These are phyloP conservation scores for Colletotrichum plurivorum DNA, from an alignment of 2,329 filamentous ascomycete genomes.

Conservation along the genomic window DNA sequence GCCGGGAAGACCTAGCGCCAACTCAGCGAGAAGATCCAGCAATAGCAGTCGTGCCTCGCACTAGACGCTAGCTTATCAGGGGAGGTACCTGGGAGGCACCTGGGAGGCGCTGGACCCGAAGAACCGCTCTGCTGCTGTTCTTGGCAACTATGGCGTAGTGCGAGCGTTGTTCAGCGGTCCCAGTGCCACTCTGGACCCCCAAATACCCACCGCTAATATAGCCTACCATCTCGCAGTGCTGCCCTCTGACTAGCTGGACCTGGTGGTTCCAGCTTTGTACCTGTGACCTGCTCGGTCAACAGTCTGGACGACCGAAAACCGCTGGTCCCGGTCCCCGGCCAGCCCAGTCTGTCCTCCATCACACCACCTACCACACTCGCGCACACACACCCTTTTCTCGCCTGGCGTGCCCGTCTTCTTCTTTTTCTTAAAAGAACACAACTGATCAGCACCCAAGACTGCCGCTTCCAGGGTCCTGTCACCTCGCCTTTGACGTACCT, in stretches of 20 bases:
- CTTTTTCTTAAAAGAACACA: constrained; percentile 29
- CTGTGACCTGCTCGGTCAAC: constrained; percentile 24
- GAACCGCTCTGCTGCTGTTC: constrained; percentile 5
- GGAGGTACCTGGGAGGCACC: constrained; percentile 7
- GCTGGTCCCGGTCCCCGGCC: constrained; percentile 10
- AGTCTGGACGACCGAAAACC: constrained; percentile 26
- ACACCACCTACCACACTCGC: constrained; percentile 29
- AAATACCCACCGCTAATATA: constrained; percentile 32
- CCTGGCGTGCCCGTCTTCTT: constrained; percentile 39
- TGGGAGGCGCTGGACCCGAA: constrained; percentile 14
- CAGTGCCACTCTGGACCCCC: constrained; percentile 24
- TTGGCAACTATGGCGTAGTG: constrained; percentile 38
- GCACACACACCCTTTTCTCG: constrained; percentile 21
- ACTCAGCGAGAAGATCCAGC: constrained; percentile 13
- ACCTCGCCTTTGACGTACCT: constrained; percentile 31
- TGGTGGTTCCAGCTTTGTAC: constrained; percentile 20
- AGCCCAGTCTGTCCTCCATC: constrained; percentile 36
- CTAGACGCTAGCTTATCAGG: constrained; percentile 33
- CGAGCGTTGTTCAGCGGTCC: background rate
- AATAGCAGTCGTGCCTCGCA: constrained; percentile 29
- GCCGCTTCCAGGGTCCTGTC: constrained; percentile 34
- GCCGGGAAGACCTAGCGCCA: constrained; percentile 35
- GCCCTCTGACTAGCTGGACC: constrained; percentile 19
- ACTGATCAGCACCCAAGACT: constrained; percentile 29
- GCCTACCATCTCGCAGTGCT: constrained; percentile 18